Evolutionary conservation across 306 rosid genomes (phyloP), one percentile per base, ranked within the genome.

Genomic region (Lupinus albus): DNA sequence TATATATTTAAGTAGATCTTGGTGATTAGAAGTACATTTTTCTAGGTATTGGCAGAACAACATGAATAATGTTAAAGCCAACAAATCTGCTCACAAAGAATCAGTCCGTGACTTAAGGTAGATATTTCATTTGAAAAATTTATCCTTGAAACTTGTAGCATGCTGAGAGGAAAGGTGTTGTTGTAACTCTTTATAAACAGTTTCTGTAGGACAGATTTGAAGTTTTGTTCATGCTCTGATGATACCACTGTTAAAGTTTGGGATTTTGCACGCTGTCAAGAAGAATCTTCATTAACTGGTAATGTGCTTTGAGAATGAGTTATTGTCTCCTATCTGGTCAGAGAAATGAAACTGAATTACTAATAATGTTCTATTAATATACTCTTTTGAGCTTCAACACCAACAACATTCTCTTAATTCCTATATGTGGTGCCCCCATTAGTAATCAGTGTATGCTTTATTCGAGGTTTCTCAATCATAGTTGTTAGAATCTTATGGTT

Each of bases 241-340:
- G 99, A 93, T 74, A 88, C 89, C 69, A 83, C 96, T 2, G 99
- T 93, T 64, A 93, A 93, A 81, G 93, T 93, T 70, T 93, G 99
- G 99, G 99, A 93, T 78, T 93, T 93, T 65, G 97, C 97, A 46
- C 91, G 99, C 21, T 93, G 99, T 76, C 97, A 89, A 49, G 99
- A 93, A 82, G 99, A 93, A 83, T 87, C 90, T 69, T 88, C 97
- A 41, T 79, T 93, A 83, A 79, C 97, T 33, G 99, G 99, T 93
- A 93, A 88, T 83, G 97, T 93, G 90, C 75, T 85, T 85, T 74
- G 84, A 42, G 74, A 55, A 63, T 72, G 33, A 28, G 51, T 57
- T 66, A 61, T 33, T 50, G 11, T 32, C 44, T 56, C n/a, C 48
- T 63, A 52, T 61, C 75, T 35, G 45, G 58, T 69, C 8, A 58